Evolutionary conservation across 345 rosid species (phyloP).

Genomic region (Eucalyptus tenuipes): DNA sequence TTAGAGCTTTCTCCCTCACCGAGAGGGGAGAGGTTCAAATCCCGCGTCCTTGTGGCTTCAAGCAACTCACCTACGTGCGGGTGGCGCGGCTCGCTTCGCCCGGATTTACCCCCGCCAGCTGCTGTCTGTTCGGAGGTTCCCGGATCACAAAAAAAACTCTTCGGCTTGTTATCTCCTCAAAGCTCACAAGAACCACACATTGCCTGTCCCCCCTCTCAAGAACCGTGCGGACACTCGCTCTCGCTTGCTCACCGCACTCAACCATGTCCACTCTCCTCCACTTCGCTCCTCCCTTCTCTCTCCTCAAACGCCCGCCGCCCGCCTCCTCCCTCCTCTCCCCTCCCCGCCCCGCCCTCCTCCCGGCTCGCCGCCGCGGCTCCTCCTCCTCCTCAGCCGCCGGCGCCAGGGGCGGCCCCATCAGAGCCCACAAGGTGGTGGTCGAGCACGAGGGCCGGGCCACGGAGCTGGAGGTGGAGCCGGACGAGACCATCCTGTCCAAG

Average conservation of each 20-base stretch:
- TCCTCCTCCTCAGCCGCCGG: neutral
- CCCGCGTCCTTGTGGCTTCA: too few species aligned
- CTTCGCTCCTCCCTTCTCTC: conserved; percentile 29
- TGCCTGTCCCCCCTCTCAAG: neutral
- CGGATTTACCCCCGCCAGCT: too few species aligned
- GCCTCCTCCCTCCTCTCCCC: conserved; percentile 19
- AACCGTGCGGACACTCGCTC: neutral
- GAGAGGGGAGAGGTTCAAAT: too few species aligned
- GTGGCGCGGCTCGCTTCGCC: too few species aligned
- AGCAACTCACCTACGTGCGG: too few species aligned
- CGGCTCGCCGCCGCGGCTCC: neutral
- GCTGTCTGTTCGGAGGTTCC: too few species aligned
- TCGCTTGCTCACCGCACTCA: neutral
- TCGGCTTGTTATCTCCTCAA: neutral
- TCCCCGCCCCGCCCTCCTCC: conserved; percentile 1
- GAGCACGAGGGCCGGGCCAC: conserved; percentile 65
- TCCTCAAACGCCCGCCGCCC: conserved; percentile 20
- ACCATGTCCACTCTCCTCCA: conserved; percentile 57
- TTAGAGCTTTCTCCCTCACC: too few species aligned
- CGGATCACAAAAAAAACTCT: too few species aligned
- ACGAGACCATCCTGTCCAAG: conserved; percentile 74
- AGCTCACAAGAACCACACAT: conserved; percentile 11
- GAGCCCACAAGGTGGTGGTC: conserved; percentile 47
- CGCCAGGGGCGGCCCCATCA: neutral
- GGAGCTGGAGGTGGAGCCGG: conserved; percentile 74